phyloP scores from a whole-genome alignment of 495 filamentous ascomycete genomes.

The Penicillium longicatenatum region DNA sequence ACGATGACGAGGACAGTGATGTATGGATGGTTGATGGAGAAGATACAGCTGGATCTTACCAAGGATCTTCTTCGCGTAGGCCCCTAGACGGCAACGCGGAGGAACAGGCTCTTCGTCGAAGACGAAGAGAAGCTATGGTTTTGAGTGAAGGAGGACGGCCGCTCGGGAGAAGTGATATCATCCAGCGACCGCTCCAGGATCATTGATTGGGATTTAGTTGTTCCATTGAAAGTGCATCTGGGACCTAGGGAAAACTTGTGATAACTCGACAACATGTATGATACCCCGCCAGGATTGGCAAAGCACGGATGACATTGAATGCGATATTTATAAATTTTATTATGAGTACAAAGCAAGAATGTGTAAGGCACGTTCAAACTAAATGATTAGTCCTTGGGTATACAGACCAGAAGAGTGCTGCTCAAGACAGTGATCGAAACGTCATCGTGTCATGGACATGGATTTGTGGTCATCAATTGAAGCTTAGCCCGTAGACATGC shows the following conservation, averaged over 20 bases:
- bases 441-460: too few relatives aligned
- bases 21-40: constrained; percentile 54
- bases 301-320: constrained; percentile 14
- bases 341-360: not conserved
- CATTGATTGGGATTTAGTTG: constrained; percentile 3
- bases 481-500: too few relatives aligned
- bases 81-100: constrained; percentile 47
- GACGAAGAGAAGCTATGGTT: constrained; percentile 58
- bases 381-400: too few relatives aligned
- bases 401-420: too few relatives aligned
- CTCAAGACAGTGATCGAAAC: too few relatives aligned
- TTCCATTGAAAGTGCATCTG: not conserved
- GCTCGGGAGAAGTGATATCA: constrained; percentile 52
- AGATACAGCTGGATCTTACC: constrained; percentile 40
- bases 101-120: constrained; percentile 51
- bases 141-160: constrained; percentile 52
- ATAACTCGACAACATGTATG: constrained; percentile 21
- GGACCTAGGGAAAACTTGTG: not conserved
- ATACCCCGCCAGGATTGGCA: constrained; percentile 23
- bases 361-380: too few relatives aligned
- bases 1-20: constrained; percentile 51
- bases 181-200: constrained; percentile 41
- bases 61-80: constrained; percentile 34
- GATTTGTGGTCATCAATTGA: too few relatives aligned
- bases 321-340: constrained; percentile 13